These are phyloP conservation scores for Rugosomyces carneus DNA, from an alignment of 1,284 basidiomycete species.

Conservation along the genomic window DNA sequence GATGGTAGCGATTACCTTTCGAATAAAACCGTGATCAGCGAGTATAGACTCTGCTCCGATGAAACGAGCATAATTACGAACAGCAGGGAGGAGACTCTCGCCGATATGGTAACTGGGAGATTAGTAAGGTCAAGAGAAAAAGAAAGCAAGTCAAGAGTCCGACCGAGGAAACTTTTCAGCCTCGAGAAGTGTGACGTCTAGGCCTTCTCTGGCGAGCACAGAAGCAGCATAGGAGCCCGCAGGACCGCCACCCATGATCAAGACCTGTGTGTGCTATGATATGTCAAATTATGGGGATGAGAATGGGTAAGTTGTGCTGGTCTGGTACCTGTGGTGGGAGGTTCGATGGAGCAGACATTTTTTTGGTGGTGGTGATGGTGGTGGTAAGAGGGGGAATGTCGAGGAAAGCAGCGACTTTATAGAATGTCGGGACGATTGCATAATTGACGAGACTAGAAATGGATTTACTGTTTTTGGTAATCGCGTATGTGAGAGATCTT, in stretches of 20 bases:
- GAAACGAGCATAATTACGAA: slow-evolving; percentile 53
- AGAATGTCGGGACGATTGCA: slow-evolving; percentile 5
- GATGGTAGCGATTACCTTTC: slow-evolving; percentile 37
- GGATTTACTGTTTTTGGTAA: slow-evolving; percentile 11
- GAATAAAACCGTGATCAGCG: slow-evolving; percentile 43
- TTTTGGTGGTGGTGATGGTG: background rate
- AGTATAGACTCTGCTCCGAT: slow-evolving; percentile 56
- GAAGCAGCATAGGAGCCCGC: slow-evolving; percentile 67
- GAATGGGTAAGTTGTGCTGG: background rate
- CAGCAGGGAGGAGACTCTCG: slow-evolving; percentile 59
- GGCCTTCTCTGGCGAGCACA: slow-evolving; percentile 64
- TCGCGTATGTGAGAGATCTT: too few relatives aligned
- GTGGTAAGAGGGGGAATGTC: background rate
- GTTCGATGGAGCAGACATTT: slow-evolving; percentile 4
- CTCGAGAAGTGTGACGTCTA: slow-evolving; percentile 64
- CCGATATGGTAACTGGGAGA: slow-evolving; percentile 53
- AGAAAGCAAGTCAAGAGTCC: slow-evolving; percentile 2
- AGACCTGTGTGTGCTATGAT: slow-evolving; percentile 41
- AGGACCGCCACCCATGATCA: slow-evolving; percentile 64
- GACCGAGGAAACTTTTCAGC: slow-evolving; percentile 63
- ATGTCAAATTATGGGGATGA: background rate
- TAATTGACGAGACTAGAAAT: slow-evolving; percentile 11
- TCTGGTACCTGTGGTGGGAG: slow-evolving; percentile 20
- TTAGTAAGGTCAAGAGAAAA: slow-evolving; percentile 1
- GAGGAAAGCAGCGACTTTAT: slow-evolving; percentile 14